Base-by-base conservation (phyloP, 2,329 filamentous ascomycete species). In the Malbranchea cinnamomea region DNA sequence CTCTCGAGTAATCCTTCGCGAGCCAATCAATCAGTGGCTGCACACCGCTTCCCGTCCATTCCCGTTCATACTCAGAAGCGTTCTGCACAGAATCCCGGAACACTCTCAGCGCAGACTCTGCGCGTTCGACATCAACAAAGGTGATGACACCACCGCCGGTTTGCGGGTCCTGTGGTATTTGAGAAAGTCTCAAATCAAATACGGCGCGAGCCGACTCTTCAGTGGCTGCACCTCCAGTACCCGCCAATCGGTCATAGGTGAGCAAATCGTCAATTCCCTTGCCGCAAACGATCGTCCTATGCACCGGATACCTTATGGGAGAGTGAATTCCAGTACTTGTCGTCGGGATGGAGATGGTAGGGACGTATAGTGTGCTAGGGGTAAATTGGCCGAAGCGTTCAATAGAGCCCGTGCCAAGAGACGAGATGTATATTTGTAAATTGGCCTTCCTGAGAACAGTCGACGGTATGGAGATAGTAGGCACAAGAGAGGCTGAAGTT, bases 271-370 rank as follows among this genome's bases (percentile, higher is more conserved):
- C 59, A 2, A 92, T 56, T 0, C 82, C 84, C 28, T 80, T 67
- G 0, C 73, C 74, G 6, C 92, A 67, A 6, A 94, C 44, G 10
- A 94, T 55, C 1, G 77, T 72, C 47, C 76, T 80, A 48, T 95
- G 87, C 1, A 94, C 83, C 0, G 87, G 85, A 25, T 82, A 83
- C 5, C 74, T 71, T 23, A 89, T 64, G 10, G 74, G 67, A 8
- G 74, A 73, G 33, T 72, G 67, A 37, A 72, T 64, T 6, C 74
- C 74, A 10, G 69, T 71, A 36, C 64, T 65, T 9, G 77, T 74
- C 4, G 63, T 67, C 2, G 70, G 71, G 23, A 81, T 78, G 12
- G 80, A 73, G 19, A 92, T 67, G 0, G 65, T 66, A 2, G 84
- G 84, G 11, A 82, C 76, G n/a, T 93, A 65, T 8, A 85, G 60